A percentile compares a stretch with the other conserved stretches of the same genome.
phyloP scores from a whole-genome alignment of 352 stramenopile genomes.

The Pythium myriotylum region DNA sequence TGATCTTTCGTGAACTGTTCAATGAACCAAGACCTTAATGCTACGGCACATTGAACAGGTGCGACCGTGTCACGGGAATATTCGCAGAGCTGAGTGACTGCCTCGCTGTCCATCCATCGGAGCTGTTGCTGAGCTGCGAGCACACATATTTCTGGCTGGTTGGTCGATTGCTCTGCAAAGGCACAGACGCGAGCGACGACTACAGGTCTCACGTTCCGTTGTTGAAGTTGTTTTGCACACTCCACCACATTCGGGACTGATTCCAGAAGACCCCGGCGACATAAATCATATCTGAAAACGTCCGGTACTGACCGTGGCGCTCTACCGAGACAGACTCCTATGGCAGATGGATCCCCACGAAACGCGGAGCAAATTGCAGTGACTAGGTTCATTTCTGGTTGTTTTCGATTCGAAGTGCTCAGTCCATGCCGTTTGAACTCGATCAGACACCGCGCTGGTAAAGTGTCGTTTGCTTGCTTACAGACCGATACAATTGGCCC shows the following conservation, averaged over 20 bases:
- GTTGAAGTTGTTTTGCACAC: constrained; percentile 29
- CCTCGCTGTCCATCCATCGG: constrained; percentile 46
- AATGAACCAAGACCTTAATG: constrained; percentile 28
- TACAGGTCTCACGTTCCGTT: constrained; percentile 8
- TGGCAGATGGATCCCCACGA: constrained; percentile 10
- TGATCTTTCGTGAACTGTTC: constrained; percentile 11
- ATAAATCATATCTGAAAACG: constrained; percentile 2
- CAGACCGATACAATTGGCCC: constrained; percentile 36
- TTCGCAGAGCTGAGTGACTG: constrained; percentile 38
- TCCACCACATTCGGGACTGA: constrained; percentile 6
- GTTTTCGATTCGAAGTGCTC: background rate
- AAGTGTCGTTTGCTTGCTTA: constrained; percentile 30
- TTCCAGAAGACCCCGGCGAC: background rate
- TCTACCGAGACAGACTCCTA: constrained; percentile 11
- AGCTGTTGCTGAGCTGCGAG: constrained; percentile 46
- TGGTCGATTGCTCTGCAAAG: background rate
- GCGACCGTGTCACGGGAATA: constrained; percentile 15
- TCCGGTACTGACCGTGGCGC: constrained; percentile 15
- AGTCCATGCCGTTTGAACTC: constrained; percentile 24
- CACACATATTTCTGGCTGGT: constrained; percentile 44
- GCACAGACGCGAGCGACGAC: constrained; percentile 41
- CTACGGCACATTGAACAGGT: constrained; percentile 40
- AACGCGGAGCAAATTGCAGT: constrained; percentile 18
- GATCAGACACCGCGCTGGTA: constrained; percentile 38
- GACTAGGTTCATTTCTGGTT: background rate